Base-by-base conservation (phyloP, 208 protist species). In the Wallacemonas sp. region DNA sequence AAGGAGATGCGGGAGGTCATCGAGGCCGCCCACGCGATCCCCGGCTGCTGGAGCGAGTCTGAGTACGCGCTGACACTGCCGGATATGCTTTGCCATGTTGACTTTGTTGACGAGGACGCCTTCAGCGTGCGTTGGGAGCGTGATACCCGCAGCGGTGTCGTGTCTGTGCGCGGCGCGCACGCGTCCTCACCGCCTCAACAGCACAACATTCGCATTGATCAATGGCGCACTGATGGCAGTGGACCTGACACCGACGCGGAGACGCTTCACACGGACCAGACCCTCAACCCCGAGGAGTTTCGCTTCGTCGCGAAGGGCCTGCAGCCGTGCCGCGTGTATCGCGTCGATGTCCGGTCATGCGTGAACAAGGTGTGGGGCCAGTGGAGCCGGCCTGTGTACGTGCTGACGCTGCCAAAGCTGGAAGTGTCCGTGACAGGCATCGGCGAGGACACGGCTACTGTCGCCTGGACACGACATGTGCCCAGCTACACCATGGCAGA, bases 301-400 rank as follows among this genome's bases (percentile, higher is more conserved):
- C 74, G 52, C 22, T 95, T 87, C 72, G 72, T 65, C 36, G 83
- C 76, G 36, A 73, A 79, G 41, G 52, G 71, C 9, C 68, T 94
- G 48, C 54, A 74, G 52, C 88, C 89, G 19, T 87, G 91, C 71
- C 79, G 77, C 29, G 66, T 92, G 6, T 97, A 94, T 73, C 78
- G 78, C 30, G 81, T 95, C 2, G 71, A 85, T 46, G 81, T 95
- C 33, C 87, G 92, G 9, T 88, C 77, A 61, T 89, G 87, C 70
- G 81, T 90, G 12, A 83, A 92, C 59, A 83, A 86, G 65, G 72
- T 79, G 30, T 95, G 92, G 90, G 88, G 91, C n/a, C 82, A 70
- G 33, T 97, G 92, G 90, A 94, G 85, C 60, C 58, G 67, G 37
- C 72, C 73, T 15, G 63, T 91, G 27, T 87, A 90, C 74, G 58